Evolutionary conservation across 805 yeast species (phyloP), one percentile per base, ranked within the genome.

Genomic region (Clavispora fructus): DNA sequence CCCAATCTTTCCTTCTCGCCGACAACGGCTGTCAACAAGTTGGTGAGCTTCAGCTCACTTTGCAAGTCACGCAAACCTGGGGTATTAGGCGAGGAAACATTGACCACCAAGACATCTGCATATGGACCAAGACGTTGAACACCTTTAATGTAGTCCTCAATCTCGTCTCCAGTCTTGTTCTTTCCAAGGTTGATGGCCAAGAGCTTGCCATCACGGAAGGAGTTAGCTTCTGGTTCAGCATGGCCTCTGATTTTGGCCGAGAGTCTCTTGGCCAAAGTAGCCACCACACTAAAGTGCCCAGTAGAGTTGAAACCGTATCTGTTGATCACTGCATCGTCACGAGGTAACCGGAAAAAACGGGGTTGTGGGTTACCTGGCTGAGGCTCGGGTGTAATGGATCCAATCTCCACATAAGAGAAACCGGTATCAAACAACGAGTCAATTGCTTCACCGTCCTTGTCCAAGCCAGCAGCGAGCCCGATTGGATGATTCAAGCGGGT

Each of bases 301-400:
- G 79, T 77, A 4, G 97, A 90, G 62, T 92, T 92, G 75, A 92
- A 91, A 1, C 98, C 98, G 62, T 91, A 92, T 51, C 98, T 77
- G 69, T 92, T 92, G 56, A 91, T 88, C 37, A 92, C 96, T 53
- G 97, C 97, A 46, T 80, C 85, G 63, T 92, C 97, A 52, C 79
- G 73, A 6, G 86, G 80, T 48, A 92, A 73, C 57, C 98, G 79
- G 72, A 91, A 92, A 58, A 92, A 87, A 48, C 98, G 76, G 19
- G 98, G 98, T 56, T 69, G 63, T n/a, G 97, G 96, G 67, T 92
- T 92, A 31, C 98, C 98, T 8, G 92, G 89, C 68, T 92, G 98
- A 0, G 97, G 87, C 54, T 76, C 69, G 4, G 98, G 98, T 7
- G 98, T 92, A 41, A 92, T 82, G 2, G 96, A 87, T 1, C 98